Evolutionary conservation across 306 rosid species (phyloP), one percentile per base, ranked within the genome.

Genomic region (Boehmeria nivea): DNA sequence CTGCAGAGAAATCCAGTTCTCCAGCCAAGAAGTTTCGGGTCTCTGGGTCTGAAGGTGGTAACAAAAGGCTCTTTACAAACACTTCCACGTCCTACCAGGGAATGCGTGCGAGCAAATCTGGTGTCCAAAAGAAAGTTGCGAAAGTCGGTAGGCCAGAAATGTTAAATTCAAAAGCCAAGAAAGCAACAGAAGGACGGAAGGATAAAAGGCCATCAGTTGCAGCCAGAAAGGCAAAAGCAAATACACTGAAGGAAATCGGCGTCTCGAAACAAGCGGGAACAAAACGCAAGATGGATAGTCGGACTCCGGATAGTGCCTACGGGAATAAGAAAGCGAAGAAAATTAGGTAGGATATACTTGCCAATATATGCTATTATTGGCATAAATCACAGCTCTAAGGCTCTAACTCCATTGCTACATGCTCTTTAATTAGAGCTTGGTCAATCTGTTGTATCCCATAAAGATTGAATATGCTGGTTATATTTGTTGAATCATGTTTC

Each of bases 151-250:
- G 59, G 24, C 65, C 62, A 19, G 57, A 17, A 24, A 57, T 60
- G 70, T 22, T 50, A 1, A 73, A 51, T 17, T 34, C 61, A 0
- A 57, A 49, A 62, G 28, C n/a, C 23, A 71, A 18, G 10, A 69
- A 66, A 27, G 73, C 25, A 61, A 76, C 65, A 61, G 74, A 47
- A 46, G 85, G 63, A 61, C 84, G 79, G 60, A 45, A 13, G 61
- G 50, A 19, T 19, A 91, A 91, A 73, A 76, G 95, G 68, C 95
- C 98, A n/a, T 16, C 98, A 1, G 96, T 87, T 61, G 91, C 87
- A 57, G 88, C 90, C 51, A 72, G 87, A 61, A 87, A 82, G 76
- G 83, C 82, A 0, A 83, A 76, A 51, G 72, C 63, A 20, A 76
- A 54, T 0, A 27, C 57, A 24, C 12, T 25, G 2, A 65, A 61